Evolutionary conservation across 225 moss, liverwort and hornwort genomes (phyloP), one percentile per base, ranked within the genome.

Genomic region (Rhytidiadelphus loreus): DNA sequence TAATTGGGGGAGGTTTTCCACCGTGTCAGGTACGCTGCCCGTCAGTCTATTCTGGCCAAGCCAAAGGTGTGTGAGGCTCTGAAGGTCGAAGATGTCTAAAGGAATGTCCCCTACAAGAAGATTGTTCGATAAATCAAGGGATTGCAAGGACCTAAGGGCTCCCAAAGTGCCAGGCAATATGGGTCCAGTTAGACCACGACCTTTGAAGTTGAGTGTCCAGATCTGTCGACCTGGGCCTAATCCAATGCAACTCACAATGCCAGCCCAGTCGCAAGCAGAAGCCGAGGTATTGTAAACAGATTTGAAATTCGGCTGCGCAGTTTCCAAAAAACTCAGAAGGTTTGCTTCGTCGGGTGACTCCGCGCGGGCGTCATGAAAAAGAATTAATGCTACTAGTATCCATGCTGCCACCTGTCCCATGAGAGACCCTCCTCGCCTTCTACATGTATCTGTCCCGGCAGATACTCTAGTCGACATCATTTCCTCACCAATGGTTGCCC

Each of bases 71-170:
- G 78, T 62, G 46, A 95, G 91, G 75, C 83, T 89, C 80, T 87
- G 81, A 30, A 95, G 91, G 39, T n/a, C 81, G 55, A 89, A 92
- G 57, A 95, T 89, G 75, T 95, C 93, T 78, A 74, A 41, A 86
- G 95, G 93, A 41, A 95, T 89, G 37, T 90, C 81, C 39, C 93
- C 93, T 46, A 79, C 81, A 41, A 95, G 92, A 60, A 87, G 84
- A 81, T 95, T 95, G 83, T 83, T 88, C 32, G 93, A 93, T 71
- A 95, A 75, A 84, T 95, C 91, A 41, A 93, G 89, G 64, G 62
- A 80, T 71, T 80, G 78, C 86, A 94, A 88, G 53, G 94, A 83
- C 28, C 29, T 64, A 33, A 94, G 91, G 82, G 80, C 80, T 53
- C 92, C 94, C 82, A 94, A 83, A 68, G 94, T 91, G 39, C 86